Evolutionary conservation across 805 yeast genomes (phyloP).

Genomic region (Candida gorgasii): DNA sequence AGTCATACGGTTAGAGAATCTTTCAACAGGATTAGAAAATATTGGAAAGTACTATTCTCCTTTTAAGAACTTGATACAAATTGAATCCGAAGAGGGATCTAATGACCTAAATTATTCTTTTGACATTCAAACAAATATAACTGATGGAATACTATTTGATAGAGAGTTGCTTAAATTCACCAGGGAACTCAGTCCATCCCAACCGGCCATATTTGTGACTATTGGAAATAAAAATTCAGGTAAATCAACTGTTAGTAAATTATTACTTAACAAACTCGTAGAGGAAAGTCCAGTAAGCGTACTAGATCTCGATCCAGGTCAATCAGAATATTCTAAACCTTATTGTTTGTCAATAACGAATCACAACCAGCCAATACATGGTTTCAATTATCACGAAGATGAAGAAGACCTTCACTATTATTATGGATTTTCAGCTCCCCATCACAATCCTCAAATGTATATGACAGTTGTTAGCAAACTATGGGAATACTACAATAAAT

Average conservation of each 20-base stretch:
- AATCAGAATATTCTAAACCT: constrained; percentile 74
- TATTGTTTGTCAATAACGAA: constrained; percentile 63
- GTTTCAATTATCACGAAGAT: constrained; percentile 16
- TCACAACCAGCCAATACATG: constrained; percentile 26
- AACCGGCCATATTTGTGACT: constrained; percentile 36
- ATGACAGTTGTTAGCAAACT: constrained; percentile 43
- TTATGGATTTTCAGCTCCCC: constrained; percentile 70
- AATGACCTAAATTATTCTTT: constrained; percentile 35
- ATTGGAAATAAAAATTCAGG: constrained; percentile 79
- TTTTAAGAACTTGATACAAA: constrained; percentile 42
- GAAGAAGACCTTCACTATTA: constrained; percentile 27
- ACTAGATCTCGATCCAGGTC: constrained; percentile 88
- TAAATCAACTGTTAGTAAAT: constrained; percentile 67
- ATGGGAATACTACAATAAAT: constrained; percentile 26
- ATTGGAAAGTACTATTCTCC: constrained; percentile 46
- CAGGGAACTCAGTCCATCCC: not conserved
- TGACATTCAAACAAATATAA: constrained; percentile 21
- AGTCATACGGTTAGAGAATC: constrained; percentile 37
- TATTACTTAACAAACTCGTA: constrained; percentile 52
- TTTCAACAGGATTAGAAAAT: constrained; percentile 45
- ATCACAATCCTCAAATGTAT: constrained; percentile 62
- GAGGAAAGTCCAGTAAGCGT: constrained; percentile 40
- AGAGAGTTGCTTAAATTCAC: constrained; percentile 9
- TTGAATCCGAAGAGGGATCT: constrained; percentile 8
- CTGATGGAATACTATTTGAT: constrained; percentile 11